These are phyloP conservation scores for Oidiodendron maius DNA, from an alignment of 495 filamentous ascomycete species.

Conservation along the genomic window DNA sequence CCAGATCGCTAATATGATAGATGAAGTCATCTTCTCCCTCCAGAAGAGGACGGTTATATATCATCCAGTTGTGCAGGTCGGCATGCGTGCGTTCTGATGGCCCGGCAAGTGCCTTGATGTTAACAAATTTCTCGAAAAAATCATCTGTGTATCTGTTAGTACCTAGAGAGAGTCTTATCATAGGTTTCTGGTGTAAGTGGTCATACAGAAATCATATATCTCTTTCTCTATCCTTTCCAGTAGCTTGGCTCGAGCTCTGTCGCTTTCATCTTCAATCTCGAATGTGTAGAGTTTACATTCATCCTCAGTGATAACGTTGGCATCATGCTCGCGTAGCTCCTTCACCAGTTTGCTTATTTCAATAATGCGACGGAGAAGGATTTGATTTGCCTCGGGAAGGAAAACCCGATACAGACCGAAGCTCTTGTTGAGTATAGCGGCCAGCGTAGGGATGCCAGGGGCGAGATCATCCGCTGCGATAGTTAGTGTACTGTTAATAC, in stretches of 20 bases:
- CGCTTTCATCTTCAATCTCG: not conserved
- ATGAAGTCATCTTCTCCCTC: conserved; percentile 9
- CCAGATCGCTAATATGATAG: conserved; percentile 6
- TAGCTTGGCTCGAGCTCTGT: not conserved
- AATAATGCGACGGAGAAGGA: conserved; percentile 29
- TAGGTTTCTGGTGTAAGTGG: not conserved
- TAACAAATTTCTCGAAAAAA: not conserved
- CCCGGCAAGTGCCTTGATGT: not conserved
- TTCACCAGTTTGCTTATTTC: conserved; percentile 27
- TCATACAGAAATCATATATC: conserved; percentile 1
- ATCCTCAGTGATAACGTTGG: conserved; percentile 9
- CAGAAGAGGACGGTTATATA: conserved; percentile 3
- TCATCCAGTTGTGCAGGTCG: conserved; percentile 1
- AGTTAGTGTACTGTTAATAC: not conserved
- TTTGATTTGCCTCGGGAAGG: conserved; percentile 5
- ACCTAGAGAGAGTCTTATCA: not conserved
- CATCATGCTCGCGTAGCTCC: conserved; percentile 24
- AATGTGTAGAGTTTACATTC: not conserved
- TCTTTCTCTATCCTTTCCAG: not conserved
- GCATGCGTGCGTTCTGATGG: not conserved
- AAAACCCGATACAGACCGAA: not conserved
- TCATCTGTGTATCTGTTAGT: conserved; percentile 3
- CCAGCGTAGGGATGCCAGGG: conserved; percentile 2
- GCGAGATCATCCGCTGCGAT: conserved; percentile 17
- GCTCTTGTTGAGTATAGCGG: not conserved